Evolutionary conservation across 208 protist genomes (phyloP).

Genomic region (Phytomonas sp.): DNA sequence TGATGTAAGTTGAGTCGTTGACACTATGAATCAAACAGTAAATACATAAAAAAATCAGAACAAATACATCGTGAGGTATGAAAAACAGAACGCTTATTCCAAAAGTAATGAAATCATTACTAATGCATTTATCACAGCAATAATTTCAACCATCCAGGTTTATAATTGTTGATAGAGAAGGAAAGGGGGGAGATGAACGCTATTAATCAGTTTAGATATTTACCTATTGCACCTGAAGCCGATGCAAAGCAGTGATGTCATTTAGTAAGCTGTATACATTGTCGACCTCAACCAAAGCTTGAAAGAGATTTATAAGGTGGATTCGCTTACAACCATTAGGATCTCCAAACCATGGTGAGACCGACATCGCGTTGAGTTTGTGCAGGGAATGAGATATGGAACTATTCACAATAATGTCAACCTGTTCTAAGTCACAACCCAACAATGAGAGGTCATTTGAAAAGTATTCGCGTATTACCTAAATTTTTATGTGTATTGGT

Average conservation of each 20-base stretch:
- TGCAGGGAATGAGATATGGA: slow-evolving; percentile 85
- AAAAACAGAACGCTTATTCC: slow-evolving; percentile 9
- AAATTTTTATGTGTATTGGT: slow-evolving; percentile 54
- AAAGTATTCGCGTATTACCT: slow-evolving; percentile 57
- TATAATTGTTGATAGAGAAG: background rate
- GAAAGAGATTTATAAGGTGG: slow-evolving; percentile 64
- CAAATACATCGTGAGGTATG: slow-evolving; percentile 9
- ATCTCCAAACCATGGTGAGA: slow-evolving; percentile 86
- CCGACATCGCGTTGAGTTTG: slow-evolving; percentile 84
- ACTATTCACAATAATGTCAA: slow-evolving; percentile 86
- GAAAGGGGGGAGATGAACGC: background rate
- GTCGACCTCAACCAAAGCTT: slow-evolving; percentile 51
- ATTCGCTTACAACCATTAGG: slow-evolving; percentile 53
- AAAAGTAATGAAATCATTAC: slow-evolving; percentile 5
- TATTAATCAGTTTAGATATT: background rate
- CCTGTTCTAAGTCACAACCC: slow-evolving; percentile 61
- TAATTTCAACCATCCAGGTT: background rate
- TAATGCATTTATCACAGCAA: background rate
- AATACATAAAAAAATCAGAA: slow-evolving; percentile 6
- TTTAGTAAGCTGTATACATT: slow-evolving; percentile 78
- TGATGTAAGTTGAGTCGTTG: slow-evolving; percentile 10
- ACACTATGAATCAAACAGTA: slow-evolving; percentile 5
- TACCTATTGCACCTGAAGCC: slow-evolving; percentile 42
- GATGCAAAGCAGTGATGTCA: slow-evolving; percentile 72
- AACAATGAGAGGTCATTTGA: slow-evolving; percentile 82